phyloP scores from a whole-genome alignment of 371 early-diverging fungal species.

The Mucor racemosus region DNA sequence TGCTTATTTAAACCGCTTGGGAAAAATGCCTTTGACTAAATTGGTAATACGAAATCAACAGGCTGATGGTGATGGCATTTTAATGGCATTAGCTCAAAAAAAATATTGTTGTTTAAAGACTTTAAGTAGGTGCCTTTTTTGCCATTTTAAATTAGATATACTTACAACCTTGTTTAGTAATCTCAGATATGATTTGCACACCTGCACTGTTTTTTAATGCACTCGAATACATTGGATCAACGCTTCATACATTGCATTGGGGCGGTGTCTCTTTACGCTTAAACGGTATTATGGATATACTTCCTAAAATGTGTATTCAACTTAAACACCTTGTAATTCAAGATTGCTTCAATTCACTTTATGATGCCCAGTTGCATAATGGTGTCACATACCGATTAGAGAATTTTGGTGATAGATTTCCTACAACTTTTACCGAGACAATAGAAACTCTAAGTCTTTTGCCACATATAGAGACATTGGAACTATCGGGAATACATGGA shows the following conservation, averaged over 20 bases:
- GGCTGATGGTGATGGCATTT: slow-evolving; percentile 27
- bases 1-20: slow-evolving; percentile 24
- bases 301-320: slow-evolving; percentile 25
- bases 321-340: slow-evolving; percentile 25
- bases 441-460: neutral
- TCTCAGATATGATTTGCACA: slow-evolving; percentile 32
- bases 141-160: too few species aligned
- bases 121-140: slow-evolving; percentile 20
- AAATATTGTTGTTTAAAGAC: slow-evolving; percentile 23
- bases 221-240: slow-evolving; percentile 19
- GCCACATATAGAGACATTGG: slow-evolving; percentile 2
- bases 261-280: slow-evolving; percentile 32
- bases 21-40: slow-evolving; percentile 22
- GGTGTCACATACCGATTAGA: slow-evolving; percentile 16
- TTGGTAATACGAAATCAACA: slow-evolving; percentile 21
- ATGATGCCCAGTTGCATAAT: slow-evolving; percentile 2
- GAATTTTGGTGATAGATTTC: slow-evolving; percentile 14
- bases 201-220: slow-evolving; percentile 22
- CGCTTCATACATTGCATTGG: slow-evolving; percentile 25
- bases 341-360: slow-evolving; percentile 33
- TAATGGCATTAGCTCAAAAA: slow-evolving; percentile 15
- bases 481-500: slow-evolving; percentile 30
- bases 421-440: neutral
- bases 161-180: slow-evolving; percentile 7
- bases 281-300: slow-evolving; percentile 25